A percentile compares a stretch with the other conserved stretches of the same genome.
These are phyloP conservation scores for Grigorovia transvaalensis DNA, from an alignment of 805 yeast genomes.

Conservation along the genomic window DNA sequence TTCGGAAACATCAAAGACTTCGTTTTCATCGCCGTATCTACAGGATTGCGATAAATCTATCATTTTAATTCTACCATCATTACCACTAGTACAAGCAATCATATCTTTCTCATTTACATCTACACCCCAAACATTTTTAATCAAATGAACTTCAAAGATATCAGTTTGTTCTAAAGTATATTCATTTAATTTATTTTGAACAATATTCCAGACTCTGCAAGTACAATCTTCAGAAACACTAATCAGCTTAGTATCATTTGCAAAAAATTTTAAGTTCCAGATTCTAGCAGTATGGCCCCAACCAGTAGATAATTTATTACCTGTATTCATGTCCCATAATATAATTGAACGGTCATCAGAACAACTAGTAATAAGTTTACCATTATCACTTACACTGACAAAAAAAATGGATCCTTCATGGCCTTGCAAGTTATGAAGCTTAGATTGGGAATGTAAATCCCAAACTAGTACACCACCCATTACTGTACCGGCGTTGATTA, in stretches of 20 bases:
- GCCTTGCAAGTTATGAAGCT: slow-evolving; percentile 48
- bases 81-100: slow-evolving; percentile 78
- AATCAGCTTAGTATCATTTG: slow-evolving; percentile 33
- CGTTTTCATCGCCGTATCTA: slow-evolving; percentile 26
- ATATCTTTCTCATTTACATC: slow-evolving; percentile 38
- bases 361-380: slow-evolving; percentile 57
- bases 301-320: slow-evolving; percentile 58
- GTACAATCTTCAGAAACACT: slow-evolving; percentile 86
- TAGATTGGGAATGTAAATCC: slow-evolving; percentile 39
- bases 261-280: slow-evolving; percentile 64
- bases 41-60: slow-evolving; percentile 38
- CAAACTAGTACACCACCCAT: slow-evolving; percentile 80
- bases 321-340: slow-evolving; percentile 53
- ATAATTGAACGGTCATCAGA: slow-evolving; percentile 90
- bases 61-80: slow-evolving; percentile 73
- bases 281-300: slow-evolving; percentile 97
- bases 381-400: slow-evolving; percentile 50
- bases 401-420: slow-evolving; percentile 93
- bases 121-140: slow-evolving; percentile 82
- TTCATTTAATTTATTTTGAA: slow-evolving; percentile 9
- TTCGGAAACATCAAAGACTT: slow-evolving; percentile 23
- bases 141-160: slow-evolving; percentile 62
- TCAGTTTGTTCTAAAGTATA: slow-evolving; percentile 19
- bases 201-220: slow-evolving; percentile 62
- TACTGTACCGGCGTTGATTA: slow-evolving; percentile 85